Evolutionary conservation across 495 filamentous ascomycete species (phyloP), one percentile per base, ranked within the genome.

Genomic region (Aspergillus haitiensis): DNA sequence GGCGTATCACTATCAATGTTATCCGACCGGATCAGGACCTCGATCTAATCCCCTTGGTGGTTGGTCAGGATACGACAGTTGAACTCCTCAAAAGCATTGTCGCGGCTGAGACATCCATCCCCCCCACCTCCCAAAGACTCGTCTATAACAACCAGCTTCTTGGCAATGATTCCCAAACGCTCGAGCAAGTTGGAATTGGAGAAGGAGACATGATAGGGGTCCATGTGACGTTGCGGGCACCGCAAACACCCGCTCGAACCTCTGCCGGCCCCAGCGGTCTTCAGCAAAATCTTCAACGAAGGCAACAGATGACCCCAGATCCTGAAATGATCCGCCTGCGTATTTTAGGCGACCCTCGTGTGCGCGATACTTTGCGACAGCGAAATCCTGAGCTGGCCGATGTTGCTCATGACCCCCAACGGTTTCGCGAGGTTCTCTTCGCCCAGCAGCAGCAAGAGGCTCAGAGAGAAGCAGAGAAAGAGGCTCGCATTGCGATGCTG

Each of bases 171-270:
- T 71, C 81, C 31, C 88, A 89, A 70, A 96, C 91, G 6, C 81
- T 98, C 50, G 81, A 88, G 55, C 82, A 94, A 62, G 84, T 90
- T n/a, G 82, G 87, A 9, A 89, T 98, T 64, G 84, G 78, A 32
- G 90, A 96, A 73, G 92, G 92, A 52, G 95, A 97, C 61, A 93
- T 98, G 91, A 79, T 98, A 39, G 91, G 88, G 11, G 81, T 97
- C 52, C 88, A 93, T 69, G 86, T 93, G 59, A 81, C 81, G 50
- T 55, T 73, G 40, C 64, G 64, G 21, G 52, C 54, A 8, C 63
- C 66, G n/a, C 65, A 61, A 15, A 37, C 63, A 35, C 65, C 67
- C 21, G 15, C 70, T 49, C 62, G 66, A 5, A 58, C 53, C 27
- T 34, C 56, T 33, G 66, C 58, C 18, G 60, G 60, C 33, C 62